Evolutionary conservation across 106 monocot genomes (phyloP).

Genomic region (Acorus gramineus): DNA sequence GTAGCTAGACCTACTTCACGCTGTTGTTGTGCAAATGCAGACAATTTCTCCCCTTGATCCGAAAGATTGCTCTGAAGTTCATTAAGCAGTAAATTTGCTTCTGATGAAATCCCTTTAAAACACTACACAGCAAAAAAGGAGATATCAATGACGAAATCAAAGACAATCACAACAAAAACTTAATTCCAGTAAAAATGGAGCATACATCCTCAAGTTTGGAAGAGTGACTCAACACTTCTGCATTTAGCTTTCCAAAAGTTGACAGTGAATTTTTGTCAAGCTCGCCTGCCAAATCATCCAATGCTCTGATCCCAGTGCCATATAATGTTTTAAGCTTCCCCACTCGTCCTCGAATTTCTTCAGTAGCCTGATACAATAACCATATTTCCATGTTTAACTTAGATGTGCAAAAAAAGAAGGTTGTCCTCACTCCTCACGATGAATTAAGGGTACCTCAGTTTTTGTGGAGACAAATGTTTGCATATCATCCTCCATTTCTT

Average conservation of each 20-base stretch:
- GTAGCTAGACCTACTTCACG: constrained; percentile 36
- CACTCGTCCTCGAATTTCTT: constrained; percentile 49
- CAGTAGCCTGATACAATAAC: constrained; percentile 36
- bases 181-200: not conserved
- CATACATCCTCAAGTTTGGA: constrained; percentile 52
- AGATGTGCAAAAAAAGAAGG: not conserved
- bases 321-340: constrained; percentile 62
- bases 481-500: constrained; percentile 97
- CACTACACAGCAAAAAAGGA: constrained; percentile 16
- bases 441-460: constrained; percentile 32
- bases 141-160: not conserved
- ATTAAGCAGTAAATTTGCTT: constrained; percentile 52
- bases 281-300: constrained; percentile 70
- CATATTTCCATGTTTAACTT: not conserved
- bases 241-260: constrained; percentile 44
- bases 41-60: constrained; percentile 54
- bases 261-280: constrained; percentile 69
- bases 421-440: no score
- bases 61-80: constrained; percentile 40
- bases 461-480: constrained; percentile 83
- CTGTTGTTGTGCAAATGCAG: constrained; percentile 45
- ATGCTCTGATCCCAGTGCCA: constrained; percentile 53
- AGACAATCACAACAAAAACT: not conserved
- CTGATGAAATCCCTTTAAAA: constrained; percentile 37
- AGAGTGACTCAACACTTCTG: constrained; percentile 45